Percentiles rank a stretch among this genome's conserved stretches.
These are phyloP conservation scores for Candida pini DNA, from an alignment of 805 yeast species.

Conservation along the genomic window DNA sequence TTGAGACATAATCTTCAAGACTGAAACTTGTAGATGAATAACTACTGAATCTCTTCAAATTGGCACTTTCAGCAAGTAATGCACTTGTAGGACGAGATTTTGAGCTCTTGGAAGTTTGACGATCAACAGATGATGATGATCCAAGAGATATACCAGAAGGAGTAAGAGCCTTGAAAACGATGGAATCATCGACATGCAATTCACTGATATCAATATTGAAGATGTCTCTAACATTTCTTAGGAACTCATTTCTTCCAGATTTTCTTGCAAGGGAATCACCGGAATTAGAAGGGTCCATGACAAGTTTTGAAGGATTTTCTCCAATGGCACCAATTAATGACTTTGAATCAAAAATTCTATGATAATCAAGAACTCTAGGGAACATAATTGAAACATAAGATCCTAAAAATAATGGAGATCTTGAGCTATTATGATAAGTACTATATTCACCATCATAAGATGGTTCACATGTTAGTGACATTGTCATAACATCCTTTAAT, in stretches of 20 bases:
- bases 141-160: conserved; percentile 25
- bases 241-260: conserved; percentile 39
- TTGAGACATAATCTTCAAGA: conserved; percentile 25
- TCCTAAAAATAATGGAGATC: conserved; percentile 56
- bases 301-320: too few species aligned
- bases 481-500: conserved; percentile 51
- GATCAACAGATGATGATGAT: conserved; percentile 17
- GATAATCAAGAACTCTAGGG: conserved; percentile 49
- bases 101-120: conserved; percentile 4
- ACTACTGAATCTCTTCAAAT: conserved; percentile 29
- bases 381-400: conserved; percentile 61
- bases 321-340: conserved; percentile 54
- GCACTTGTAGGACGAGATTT: conserved; percentile 30
- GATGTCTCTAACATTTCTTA: conserved; percentile 55
- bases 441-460: conserved; percentile 41
- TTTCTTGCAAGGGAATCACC: conserved; percentile 1
- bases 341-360: conserved; percentile 49
- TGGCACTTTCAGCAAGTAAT: conserved; percentile 26
- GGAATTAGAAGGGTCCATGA: too few species aligned
- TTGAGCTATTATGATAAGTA: conserved; percentile 37
- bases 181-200: conserved; percentile 48
- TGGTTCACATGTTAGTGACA: conserved; percentile 63
- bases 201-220: conserved; percentile 56
- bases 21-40: conserved; percentile 30
- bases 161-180: conserved; percentile 53